Percentiles rank a stretch among this genome's conserved stretches.
These are phyloP conservation scores for Nannochloropsis oceanica DNA, from an alignment of 108 stramenopile genomes.

Conservation along the genomic window DNA sequence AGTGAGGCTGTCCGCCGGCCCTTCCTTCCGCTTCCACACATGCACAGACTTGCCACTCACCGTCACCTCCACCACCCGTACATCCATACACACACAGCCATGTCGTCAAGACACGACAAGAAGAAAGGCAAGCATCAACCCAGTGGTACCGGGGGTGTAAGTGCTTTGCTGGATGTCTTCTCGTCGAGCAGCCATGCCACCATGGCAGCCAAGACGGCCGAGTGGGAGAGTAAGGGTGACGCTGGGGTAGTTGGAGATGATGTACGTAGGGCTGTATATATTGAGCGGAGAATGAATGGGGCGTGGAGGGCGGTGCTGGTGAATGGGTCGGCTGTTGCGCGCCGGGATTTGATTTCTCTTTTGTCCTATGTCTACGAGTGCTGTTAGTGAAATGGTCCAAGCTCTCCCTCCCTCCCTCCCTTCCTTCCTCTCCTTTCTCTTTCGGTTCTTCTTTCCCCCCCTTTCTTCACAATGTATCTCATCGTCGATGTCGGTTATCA, in stretches of 20 bases:
- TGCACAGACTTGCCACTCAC: too few relatives aligned
- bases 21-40: too few relatives aligned
- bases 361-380: too few relatives aligned
- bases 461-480: neutral
- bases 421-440: too few relatives aligned
- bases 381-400: too few relatives aligned
- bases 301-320: too few relatives aligned
- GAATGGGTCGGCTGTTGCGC: too few relatives aligned
- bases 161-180: neutral
- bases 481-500: neutral
- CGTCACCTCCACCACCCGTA: neutral
- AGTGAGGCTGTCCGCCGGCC: too few relatives aligned
- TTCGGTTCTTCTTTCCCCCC: too few relatives aligned
- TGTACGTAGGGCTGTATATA: neutral
- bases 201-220: neutral
- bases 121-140: neutral
- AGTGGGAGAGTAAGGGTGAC: neutral
- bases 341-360: too few relatives aligned
- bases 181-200: neutral
- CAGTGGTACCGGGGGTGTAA: neutral
- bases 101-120: neutral
- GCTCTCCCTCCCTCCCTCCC: too few relatives aligned
- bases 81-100: neutral
- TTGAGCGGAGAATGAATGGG: too few relatives aligned
- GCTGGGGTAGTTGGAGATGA: neutral